Evolutionary conservation across 768 basidiomycete species (phyloP), one percentile per base, ranked within the genome.

Genomic region (Lentinula sp.): DNA sequence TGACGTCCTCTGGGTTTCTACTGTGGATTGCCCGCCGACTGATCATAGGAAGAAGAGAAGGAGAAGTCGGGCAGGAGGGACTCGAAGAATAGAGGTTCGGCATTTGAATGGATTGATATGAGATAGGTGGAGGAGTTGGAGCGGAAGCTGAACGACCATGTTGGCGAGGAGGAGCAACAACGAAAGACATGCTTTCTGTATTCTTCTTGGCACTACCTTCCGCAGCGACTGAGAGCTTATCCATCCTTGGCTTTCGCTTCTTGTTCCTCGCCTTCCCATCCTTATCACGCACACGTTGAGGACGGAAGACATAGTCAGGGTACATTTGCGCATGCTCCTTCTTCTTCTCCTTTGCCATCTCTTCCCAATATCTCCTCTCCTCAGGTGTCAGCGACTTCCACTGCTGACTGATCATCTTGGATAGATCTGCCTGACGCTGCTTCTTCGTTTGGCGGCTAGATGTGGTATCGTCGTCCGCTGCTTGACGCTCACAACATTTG

Each of bases 341-440:
- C 80, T 90, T 89, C 76, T 85, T 86, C 73, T 86, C 85, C 78
- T 87, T 88, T 13, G 89, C 89, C 65, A 87, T 72, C 59, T 84
- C 79, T 74, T 91, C 89, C 89, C 89, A 91, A 67, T 84, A 80
- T 67, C 83, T 73, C 57, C 86, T 77, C 73, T 91, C 89, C 68
- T 86, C 87, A 37, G 80, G 53, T 11, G 83, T 68, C 57, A 91
- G 80, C 31, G 78, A 70, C 74, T 88, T 89, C 89, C 89, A 91
- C 74, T 88, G 85, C 75, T 87, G 86, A 67, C 86, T 87, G 73
- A 91, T 91, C 34, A 84, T 85, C 78, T 91, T 91, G 45, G 88
- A 88, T 45, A 92, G 82, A 75, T 91, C 88, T 8, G 89, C 85
- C 71, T 86, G 85, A 51, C 88, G 84, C 70, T 87, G 85, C 71